Evolutionary conservation across 2,329 filamentous ascomycete genomes (phyloP).

Genomic region (Blumeria hordei): DNA sequence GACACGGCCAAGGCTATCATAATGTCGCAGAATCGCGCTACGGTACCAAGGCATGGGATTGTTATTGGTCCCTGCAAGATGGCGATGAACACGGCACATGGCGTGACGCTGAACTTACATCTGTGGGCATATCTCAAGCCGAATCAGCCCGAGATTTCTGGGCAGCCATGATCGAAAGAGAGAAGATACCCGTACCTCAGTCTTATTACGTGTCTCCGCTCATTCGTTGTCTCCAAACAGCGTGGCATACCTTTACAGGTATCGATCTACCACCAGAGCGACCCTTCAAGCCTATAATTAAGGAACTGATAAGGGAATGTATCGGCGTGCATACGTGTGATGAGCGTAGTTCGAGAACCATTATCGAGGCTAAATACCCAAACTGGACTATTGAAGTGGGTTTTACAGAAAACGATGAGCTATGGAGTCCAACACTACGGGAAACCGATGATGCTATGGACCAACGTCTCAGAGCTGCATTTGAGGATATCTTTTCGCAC

Average conservation of each 20-base stretch:
- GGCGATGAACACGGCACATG: conserved; percentile 38
- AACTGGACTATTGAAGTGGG: conserved; percentile 31
- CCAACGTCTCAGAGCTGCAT: conserved; percentile 21
- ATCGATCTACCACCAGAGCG: conserved; percentile 25
- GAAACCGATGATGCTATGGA: conserved; percentile 25
- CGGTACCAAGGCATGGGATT: conserved; percentile 45
- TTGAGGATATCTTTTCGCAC: conserved; percentile 30
- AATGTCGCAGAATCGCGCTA: conserved; percentile 40
- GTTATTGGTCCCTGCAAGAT: conserved; percentile 40
- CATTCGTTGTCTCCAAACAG: conserved; percentile 36
- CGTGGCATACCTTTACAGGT: conserved; percentile 31
- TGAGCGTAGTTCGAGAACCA: conserved; percentile 27
- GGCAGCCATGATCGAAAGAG: conserved; percentile 23
- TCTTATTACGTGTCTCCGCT: conserved; percentile 41
- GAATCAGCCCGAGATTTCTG: conserved; percentile 35
- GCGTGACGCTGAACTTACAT: conserved; percentile 39
- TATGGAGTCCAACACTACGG: conserved; percentile 21
- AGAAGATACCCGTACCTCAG: conserved; percentile 34
- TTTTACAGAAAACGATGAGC: conserved; percentile 31
- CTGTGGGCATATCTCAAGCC: conserved; percentile 30
- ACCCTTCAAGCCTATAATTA: conserved; percentile 34
- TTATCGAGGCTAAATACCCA: conserved; percentile 27
- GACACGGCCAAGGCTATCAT: conserved; percentile 45
- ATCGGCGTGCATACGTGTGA: conserved; percentile 49
- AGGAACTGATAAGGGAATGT: conserved; percentile 40